phyloP scores from a whole-genome alignment of 1,284 basidiomycete species.

The Sphagnurus paluster region DNA sequence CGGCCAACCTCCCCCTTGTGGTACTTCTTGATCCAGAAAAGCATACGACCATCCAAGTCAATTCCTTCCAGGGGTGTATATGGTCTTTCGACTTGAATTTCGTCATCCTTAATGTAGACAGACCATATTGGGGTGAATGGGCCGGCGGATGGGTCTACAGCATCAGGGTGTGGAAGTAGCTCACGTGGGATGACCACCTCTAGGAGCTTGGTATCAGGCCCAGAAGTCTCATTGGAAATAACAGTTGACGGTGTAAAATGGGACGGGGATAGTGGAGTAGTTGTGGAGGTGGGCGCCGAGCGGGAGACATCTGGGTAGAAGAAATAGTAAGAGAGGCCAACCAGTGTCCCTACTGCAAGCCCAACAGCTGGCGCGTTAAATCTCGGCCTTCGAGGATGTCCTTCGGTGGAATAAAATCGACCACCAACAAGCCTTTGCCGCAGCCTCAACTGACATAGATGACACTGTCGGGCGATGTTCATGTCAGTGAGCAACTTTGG shows the following conservation, averaged over 20 bases:
- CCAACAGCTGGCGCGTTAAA: constrained; percentile 4
- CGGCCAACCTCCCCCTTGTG: constrained; percentile 77
- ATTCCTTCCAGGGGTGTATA: constrained; percentile 80
- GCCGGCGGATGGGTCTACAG: constrained; percentile 14
- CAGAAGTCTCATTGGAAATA: constrained; percentile 48
- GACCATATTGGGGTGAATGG: constrained; percentile 63
- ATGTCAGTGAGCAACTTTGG: constrained; percentile 4
- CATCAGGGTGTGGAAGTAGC: constrained; percentile 27
- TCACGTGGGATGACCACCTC: constrained; percentile 56
- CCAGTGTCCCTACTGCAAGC: constrained; percentile 17
- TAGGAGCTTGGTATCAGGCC: constrained; percentile 60
- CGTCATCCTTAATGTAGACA: constrained; percentile 81
- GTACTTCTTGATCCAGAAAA: constrained; percentile 80
- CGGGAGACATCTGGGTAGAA: constrained; percentile 48
- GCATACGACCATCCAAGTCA: constrained; percentile 60
- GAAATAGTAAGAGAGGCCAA: constrained; percentile 46
- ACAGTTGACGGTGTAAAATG: constrained; percentile 68
- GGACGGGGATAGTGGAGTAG: constrained; percentile 47
- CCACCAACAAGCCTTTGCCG: constrained; percentile 1
- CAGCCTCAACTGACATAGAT: constrained; percentile 7
- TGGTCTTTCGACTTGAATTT: constrained; percentile 85
- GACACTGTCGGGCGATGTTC: constrained; percentile 12
- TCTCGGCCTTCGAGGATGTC: background rate
- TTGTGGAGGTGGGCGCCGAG: constrained; percentile 34
- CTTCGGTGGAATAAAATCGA: constrained; percentile 9